phyloP scores from a whole-genome alignment of 2,329 filamentous ascomycete genomes.

The Beauveria pseudobassiana region DNA sequence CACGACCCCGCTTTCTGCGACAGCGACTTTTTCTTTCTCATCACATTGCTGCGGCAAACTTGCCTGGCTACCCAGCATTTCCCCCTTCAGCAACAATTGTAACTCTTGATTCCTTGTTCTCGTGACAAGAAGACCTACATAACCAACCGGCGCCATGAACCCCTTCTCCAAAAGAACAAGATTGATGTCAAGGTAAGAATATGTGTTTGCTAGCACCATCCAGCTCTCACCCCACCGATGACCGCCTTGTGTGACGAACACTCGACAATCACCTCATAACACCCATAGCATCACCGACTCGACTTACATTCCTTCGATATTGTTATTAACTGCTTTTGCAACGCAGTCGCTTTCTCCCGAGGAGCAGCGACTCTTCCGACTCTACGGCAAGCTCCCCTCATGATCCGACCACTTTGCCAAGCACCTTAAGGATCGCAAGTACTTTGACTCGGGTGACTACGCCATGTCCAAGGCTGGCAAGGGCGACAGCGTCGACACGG shows the following conservation, averaged over 20 bases:
- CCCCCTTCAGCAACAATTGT: not conserved
- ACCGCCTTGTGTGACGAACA: not conserved
- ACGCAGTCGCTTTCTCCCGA: constrained; percentile 80
- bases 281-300: not conserved
- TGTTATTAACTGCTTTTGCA: not conserved
- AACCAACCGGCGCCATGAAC: constrained; percentile 59
- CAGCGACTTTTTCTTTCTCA: not conserved
- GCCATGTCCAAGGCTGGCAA: constrained; percentile 96
- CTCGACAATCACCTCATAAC: not conserved
- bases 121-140: not conserved
- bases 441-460: constrained; percentile 95
- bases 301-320: not conserved
- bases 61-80: not conserved
- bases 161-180: constrained; percentile 97
- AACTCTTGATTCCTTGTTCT: not conserved
- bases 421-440: constrained; percentile 98
- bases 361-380: constrained; percentile 91
- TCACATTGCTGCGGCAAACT: not conserved
- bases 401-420: constrained; percentile 96
- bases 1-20: constrained; percentile 4
- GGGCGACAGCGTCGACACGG: constrained; percentile 86
- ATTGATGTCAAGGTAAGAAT: constrained; percentile 82
- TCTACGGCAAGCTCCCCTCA: constrained; percentile 96
- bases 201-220: not conserved
- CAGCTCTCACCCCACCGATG: not conserved